Conservation (phyloP, 1,284 basidiomycete genomes). For the Malassezia arunalokei region DNA sequence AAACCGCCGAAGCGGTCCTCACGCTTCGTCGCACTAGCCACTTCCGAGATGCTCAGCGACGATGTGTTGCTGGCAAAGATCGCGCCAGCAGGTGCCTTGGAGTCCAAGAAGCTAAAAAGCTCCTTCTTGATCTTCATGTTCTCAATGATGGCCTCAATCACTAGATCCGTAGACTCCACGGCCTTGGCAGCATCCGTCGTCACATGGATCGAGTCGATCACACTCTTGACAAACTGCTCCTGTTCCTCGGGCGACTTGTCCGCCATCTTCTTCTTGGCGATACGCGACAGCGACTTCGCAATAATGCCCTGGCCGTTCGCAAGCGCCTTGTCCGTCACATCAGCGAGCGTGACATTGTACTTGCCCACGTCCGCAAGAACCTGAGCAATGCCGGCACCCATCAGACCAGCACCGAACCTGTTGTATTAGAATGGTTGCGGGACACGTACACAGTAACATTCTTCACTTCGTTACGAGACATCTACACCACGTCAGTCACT, state of each 20-base stretch:
- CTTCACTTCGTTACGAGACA: slow-evolving; percentile 38
- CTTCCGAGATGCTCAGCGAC: slow-evolving; percentile 51
- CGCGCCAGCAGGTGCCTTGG: slow-evolving; percentile 48
- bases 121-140: slow-evolving; percentile 53
- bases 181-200: slow-evolving; percentile 51
- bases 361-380: slow-evolving; percentile 43
- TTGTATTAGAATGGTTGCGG: neutral
- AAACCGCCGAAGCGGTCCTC: slow-evolving; percentile 47
- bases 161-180: slow-evolving; percentile 51
- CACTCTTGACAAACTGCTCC: slow-evolving; percentile 41
- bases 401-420: slow-evolving; percentile 44
- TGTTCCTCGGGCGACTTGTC: slow-evolving; percentile 49
- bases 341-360: slow-evolving; percentile 47
- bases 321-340: slow-evolving; percentile 47
- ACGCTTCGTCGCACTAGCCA: slow-evolving; percentile 47
- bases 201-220: slow-evolving; percentile 50
- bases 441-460: slow-evolving; percentile 43
- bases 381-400: slow-evolving; percentile 45
- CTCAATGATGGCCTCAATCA: slow-evolving; percentile 55
- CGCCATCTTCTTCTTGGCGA: slow-evolving; percentile 50
- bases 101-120: slow-evolving; percentile 52
- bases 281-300: slow-evolving; percentile 50
- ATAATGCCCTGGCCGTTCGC: slow-evolving; percentile 53
- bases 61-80: slow-evolving; percentile 55
- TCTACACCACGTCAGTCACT: slow-evolving; percentile 3